These are phyloP conservation scores for Leptodontidium sp. DNA, from an alignment of 2,329 filamentous ascomycete genomes.

Conservation along the genomic window DNA sequence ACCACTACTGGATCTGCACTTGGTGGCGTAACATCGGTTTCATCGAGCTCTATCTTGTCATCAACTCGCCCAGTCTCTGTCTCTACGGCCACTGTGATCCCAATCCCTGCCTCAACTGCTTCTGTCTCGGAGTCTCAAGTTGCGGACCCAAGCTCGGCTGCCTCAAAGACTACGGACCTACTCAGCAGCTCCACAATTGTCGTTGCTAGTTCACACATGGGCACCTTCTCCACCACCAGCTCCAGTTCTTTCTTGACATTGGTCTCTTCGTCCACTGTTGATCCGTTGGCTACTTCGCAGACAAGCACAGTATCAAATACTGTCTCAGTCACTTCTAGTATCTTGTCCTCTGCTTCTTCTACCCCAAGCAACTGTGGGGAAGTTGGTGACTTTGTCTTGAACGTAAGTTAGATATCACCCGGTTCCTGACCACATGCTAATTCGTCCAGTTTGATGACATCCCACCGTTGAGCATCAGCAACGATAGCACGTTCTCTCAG, in stretches of 20 bases:
- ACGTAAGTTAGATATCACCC: slow-evolving; percentile 33
- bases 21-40: background rate
- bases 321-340: background rate
- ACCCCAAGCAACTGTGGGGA: slow-evolving; percentile 40
- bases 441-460: slow-evolving; percentile 45
- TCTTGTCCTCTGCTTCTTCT: slow-evolving; percentile 16
- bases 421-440: background rate
- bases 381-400: slow-evolving; percentile 42
- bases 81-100: slow-evolving; percentile 1
- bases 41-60: slow-evolving; percentile 8
- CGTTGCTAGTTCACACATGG: slow-evolving; percentile 13
- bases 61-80: background rate
- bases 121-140: background rate
- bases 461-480: slow-evolving; percentile 39
- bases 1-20: background rate
- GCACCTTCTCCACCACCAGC: background rate
- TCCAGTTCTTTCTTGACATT: slow-evolving; percentile 13
- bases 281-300: background rate
- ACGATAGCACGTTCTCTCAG: slow-evolving; percentile 33
- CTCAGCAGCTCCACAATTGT: slow-evolving; percentile 1
- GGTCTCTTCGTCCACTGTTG: background rate
- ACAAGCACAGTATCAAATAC: background rate
- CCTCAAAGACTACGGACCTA: background rate
- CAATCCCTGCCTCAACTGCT: background rate
- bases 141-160: background rate